Conservation (phyloP, 2,329 filamentous ascomycete species). For the Plectosphaerella sp. region DNA sequence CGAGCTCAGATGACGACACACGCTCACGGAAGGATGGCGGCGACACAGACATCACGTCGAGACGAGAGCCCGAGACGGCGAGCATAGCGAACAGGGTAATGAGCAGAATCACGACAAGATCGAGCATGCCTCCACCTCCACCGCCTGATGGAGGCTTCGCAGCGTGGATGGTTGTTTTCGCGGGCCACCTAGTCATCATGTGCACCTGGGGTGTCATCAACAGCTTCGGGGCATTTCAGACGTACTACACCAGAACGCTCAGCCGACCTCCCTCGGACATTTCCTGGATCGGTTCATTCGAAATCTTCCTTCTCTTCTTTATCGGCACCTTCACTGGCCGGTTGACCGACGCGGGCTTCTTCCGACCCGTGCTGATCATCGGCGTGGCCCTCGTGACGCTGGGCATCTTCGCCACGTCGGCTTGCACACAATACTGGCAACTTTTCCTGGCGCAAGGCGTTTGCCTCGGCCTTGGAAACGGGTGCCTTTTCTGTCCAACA, state of each 20-base stretch:
- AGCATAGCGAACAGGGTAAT: constrained; percentile 30
- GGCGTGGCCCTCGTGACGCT: constrained; percentile 37
- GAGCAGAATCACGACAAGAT: constrained; percentile 34
- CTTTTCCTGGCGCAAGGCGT: constrained; percentile 51
- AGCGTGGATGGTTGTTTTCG: constrained; percentile 39
- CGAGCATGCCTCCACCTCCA: constrained; percentile 36
- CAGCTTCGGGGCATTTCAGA: constrained; percentile 52
- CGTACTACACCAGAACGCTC: constrained; percentile 42
- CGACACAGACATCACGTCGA: not conserved
- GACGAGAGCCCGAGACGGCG: constrained; percentile 13
- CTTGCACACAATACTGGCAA: constrained; percentile 47
- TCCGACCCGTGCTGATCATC: constrained; percentile 33
- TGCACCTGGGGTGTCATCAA: constrained; percentile 52
- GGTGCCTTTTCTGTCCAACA: constrained; percentile 59
- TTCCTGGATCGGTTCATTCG: constrained; percentile 51
- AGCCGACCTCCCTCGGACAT: constrained; percentile 37
- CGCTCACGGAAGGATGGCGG: not conserved
- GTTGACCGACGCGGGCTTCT: constrained; percentile 49
- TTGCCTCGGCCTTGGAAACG: constrained; percentile 52
- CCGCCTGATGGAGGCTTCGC: constrained; percentile 45
- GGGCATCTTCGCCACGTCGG: constrained; percentile 42
- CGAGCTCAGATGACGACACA: not conserved
- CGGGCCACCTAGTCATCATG: constrained; percentile 41
- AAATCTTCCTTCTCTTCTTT: constrained; percentile 52
- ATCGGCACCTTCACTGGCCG: constrained; percentile 49